Percentiles rank a stretch among this genome's conserved stretches.
phyloP scores from a whole-genome alignment of 352 stramenopile species.

The Globisporangium cystogenes region DNA sequence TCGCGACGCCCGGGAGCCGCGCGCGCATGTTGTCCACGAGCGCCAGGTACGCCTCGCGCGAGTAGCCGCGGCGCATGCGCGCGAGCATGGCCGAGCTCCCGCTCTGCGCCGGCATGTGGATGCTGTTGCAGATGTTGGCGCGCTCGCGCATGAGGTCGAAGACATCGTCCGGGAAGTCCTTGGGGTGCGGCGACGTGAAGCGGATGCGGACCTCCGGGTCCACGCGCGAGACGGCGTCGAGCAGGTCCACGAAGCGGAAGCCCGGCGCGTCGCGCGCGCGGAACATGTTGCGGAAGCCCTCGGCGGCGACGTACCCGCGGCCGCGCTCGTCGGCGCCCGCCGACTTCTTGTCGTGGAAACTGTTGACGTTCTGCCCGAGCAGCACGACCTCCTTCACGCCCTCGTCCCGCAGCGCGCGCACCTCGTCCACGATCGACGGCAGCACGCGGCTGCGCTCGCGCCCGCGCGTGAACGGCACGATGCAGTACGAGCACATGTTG shows the following conservation, averaged over 20 bases:
- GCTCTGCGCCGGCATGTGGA: slow-evolving; percentile 98
- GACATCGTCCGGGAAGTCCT: slow-evolving; percentile 97
- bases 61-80: slow-evolving; percentile 96
- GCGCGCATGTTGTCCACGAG: slow-evolving; percentile 92
- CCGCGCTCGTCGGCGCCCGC: slow-evolving; percentile 58
- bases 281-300: slow-evolving; percentile 96
- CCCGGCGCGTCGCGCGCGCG: slow-evolving; percentile 80
- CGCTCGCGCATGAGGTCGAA: slow-evolving; percentile 88
- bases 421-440: slow-evolving; percentile 94
- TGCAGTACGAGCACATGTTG: slow-evolving; percentile 99
- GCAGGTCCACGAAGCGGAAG: slow-evolving; percentile 96
- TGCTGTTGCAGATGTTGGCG: slow-evolving; percentile 95
- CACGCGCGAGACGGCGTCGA: slow-evolving; percentile 91
- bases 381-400: slow-evolving; percentile 98
- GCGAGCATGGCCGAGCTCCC: slow-evolving; percentile 85
- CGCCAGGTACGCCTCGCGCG: slow-evolving; percentile 95
- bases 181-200: slow-evolving; percentile 99
- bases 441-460: slow-evolving; percentile 92
- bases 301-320: slow-evolving; percentile 78
- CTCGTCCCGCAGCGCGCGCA: slow-evolving; percentile 80
- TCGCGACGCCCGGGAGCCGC: slow-evolving; percentile 72
- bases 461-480: slow-evolving; percentile 98
- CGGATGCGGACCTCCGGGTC: slow-evolving; percentile 96
- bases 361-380: slow-evolving; percentile 99
- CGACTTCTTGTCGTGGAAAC: slow-evolving; percentile 94